A percentile compares a stretch with the other conserved stretches of the same genome.
These are phyloP conservation scores for Oryza glaberrima DNA, from an alignment of 176 grass and related monocot species.

Conservation along the genomic window DNA sequence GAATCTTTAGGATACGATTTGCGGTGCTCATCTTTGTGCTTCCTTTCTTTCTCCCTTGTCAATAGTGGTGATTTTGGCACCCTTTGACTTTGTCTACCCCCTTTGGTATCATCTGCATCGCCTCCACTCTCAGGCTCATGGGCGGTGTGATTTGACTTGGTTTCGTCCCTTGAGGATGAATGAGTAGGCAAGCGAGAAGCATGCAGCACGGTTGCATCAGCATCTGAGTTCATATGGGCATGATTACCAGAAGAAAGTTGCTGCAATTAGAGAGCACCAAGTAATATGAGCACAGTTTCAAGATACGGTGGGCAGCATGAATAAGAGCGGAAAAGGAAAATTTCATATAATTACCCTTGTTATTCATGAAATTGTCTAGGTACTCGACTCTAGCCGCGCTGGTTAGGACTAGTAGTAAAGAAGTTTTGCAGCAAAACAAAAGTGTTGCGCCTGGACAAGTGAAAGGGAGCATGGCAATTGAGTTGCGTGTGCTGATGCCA, in stretches of 20 bases:
- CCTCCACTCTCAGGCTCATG: neutral
- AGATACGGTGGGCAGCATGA: neutral
- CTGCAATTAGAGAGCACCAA: slow-evolving; percentile 13
- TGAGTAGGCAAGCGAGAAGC: neutral
- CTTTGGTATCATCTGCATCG: slow-evolving; percentile 18
- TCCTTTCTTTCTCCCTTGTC: slow-evolving; percentile 40
- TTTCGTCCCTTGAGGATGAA: slow-evolving; percentile 22
- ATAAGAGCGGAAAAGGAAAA: slow-evolving; percentile 16
- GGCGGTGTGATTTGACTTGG: neutral
- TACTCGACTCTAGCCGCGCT: neutral
- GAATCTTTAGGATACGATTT: slow-evolving; percentile 29
- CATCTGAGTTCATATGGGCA: neutral
- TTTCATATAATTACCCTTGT: slow-evolving; percentile 34
- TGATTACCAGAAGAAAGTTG: neutral
- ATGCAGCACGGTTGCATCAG: neutral
- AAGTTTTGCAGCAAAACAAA: slow-evolving; percentile 8
- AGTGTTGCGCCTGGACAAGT: neutral
- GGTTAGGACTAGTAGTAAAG: neutral
- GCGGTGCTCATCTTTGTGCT: slow-evolving; percentile 16
- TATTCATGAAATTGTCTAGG: slow-evolving; percentile 4
- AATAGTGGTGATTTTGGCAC: slow-evolving; percentile 31
- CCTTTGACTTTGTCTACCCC: slow-evolving; percentile 22
- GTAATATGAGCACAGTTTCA: slow-evolving; percentile 20
- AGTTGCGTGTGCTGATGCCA: neutral
- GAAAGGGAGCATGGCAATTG: neutral